Evolutionary conservation across 345 rosid genomes (phyloP).

Genomic region (Abelmoschus esculentus): DNA sequence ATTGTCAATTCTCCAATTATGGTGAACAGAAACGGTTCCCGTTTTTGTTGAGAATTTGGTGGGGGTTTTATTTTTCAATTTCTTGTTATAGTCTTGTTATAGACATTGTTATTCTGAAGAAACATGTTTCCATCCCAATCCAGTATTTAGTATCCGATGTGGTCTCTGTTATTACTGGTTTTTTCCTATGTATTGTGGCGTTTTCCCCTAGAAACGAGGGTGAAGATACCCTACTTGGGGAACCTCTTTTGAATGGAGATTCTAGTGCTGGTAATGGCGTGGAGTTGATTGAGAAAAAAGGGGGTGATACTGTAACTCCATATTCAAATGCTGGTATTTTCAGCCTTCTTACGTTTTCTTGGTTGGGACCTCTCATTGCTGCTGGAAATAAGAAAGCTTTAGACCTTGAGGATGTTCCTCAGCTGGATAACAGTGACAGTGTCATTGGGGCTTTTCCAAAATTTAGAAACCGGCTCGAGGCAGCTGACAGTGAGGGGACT

Average conservation of each 20-base stretch:
- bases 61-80: conserved; percentile 43
- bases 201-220: conserved; percentile 27
- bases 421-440: conserved; percentile 28
- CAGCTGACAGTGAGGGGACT: conserved; percentile 22
- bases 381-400: conserved; percentile 34
- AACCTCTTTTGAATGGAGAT: conserved; percentile 33
- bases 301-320: conserved; percentile 22
- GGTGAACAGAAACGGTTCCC: conserved; percentile 32
- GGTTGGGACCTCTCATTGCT: conserved; percentile 34
- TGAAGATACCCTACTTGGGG: conserved; percentile 26
- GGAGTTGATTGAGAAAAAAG: conserved; percentile 16
- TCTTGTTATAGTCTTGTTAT: conserved; percentile 55
- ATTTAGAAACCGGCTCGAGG: conserved; percentile 27
- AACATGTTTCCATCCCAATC: conserved; percentile 18
- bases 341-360: conserved; percentile 34
- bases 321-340: conserved; percentile 36
- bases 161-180: conserved; percentile 37
- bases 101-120: conserved; percentile 35
- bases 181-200: conserved; percentile 49
- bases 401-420: conserved; percentile 40
- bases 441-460: conserved; percentile 19
- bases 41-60: conserved; percentile 56
- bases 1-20: conserved; percentile 21
- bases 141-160: conserved; percentile 38
- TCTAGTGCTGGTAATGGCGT: conserved; percentile 13